A percentile compares a stretch with the other conserved stretches of the same genome.
Evolutionary conservation across 495 filamentous ascomycete genomes (phyloP).

Genomic region (Haplographium delicatum): DNA sequence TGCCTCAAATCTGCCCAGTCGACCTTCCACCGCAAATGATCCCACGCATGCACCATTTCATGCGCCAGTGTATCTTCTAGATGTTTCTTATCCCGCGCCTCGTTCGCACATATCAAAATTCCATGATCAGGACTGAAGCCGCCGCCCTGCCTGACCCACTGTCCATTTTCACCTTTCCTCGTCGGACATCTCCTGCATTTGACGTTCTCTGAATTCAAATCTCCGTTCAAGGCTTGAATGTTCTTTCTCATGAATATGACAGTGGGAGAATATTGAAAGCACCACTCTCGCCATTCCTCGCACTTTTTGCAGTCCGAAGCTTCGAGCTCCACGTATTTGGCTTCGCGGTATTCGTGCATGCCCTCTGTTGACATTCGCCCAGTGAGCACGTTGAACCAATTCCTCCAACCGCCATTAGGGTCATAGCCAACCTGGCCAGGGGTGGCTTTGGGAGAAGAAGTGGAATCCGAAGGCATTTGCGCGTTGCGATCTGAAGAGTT

Average conservation of each 20-base stretch:
- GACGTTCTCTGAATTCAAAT: conserved; percentile 68
- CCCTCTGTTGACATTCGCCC: conserved; percentile 65
- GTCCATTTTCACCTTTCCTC: conserved; percentile 30
- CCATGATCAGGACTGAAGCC: conserved; percentile 82
- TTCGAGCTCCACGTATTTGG: conserved; percentile 61
- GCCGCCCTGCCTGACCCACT: conserved; percentile 52
- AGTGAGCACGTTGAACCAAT: conserved; percentile 71
- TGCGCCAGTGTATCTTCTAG: conserved; percentile 93
- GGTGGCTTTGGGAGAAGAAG: conserved; percentile 25
- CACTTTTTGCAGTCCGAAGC: conserved; percentile 68
- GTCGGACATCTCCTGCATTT: conserved; percentile 70
- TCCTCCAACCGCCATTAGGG: conserved; percentile 63
- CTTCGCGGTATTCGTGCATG: conserved; percentile 62
- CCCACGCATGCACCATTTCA: conserved; percentile 97
- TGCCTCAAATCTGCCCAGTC: conserved; percentile 77
- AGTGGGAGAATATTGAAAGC: conserved; percentile 75
- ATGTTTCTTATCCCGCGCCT: conserved; percentile 65
- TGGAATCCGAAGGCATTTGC: too few species aligned
- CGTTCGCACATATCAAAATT: conserved; percentile 86
- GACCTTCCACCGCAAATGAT: conserved; percentile 85
- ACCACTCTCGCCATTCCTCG: conserved; percentile 71
- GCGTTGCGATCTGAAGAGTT: too few species aligned
- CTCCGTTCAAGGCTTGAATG: conserved; percentile 68
- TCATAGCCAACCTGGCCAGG: conserved; percentile 56
- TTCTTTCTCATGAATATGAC: conserved; percentile 80